Percentiles rank a stretch among this genome's conserved stretches.
phyloP scores from a whole-genome alignment of 1,139 yeast species.

The Hemisphaericaspora xylofermentans region DNA sequence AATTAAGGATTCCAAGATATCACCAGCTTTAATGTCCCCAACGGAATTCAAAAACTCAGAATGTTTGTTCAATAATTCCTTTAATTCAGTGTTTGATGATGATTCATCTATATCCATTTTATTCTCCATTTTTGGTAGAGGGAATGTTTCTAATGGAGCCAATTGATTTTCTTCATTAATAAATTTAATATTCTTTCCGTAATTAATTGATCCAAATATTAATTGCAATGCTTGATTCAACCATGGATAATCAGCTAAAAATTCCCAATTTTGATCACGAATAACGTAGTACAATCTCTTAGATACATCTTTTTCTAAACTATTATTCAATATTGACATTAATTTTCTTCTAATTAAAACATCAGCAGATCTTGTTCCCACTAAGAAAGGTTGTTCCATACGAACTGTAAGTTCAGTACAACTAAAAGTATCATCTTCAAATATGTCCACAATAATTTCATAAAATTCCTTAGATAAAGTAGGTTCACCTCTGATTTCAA shows the following conservation, averaged over 20 bases:
- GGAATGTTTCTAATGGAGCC: slow-evolving; percentile 52
- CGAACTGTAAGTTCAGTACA: slow-evolving; percentile 91
- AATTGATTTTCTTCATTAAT: slow-evolving; percentile 51
- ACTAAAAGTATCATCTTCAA: slow-evolving; percentile 75
- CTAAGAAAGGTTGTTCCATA: slow-evolving; percentile 94
- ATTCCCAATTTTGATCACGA: slow-evolving; percentile 96
- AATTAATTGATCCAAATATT: slow-evolving; percentile 73
- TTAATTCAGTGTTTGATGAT: slow-evolving; percentile 17
- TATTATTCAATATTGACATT: slow-evolving; percentile 76
- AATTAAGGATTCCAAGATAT: slow-evolving; percentile 66
- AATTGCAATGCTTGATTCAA: slow-evolving; percentile 89
- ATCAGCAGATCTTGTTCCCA: slow-evolving; percentile 85
- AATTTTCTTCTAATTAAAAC: slow-evolving; percentile 72
- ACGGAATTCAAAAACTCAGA: slow-evolving; percentile 46
- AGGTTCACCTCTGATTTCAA: slow-evolving; percentile 84
- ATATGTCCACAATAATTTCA: slow-evolving; percentile 83
- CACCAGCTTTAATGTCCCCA: slow-evolving; percentile 52
- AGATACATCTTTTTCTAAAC: slow-evolving; percentile 76
- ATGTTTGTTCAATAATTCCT: slow-evolving; percentile 50
- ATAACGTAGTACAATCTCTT: slow-evolving; percentile 83
- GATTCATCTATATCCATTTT: slow-evolving; percentile 31
- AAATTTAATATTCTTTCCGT: slow-evolving; percentile 45
- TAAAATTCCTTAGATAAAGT: slow-evolving; percentile 79
- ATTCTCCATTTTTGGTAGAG: slow-evolving; percentile 25
- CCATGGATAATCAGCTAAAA: slow-evolving; percentile 91